phyloP scores from a whole-genome alignment of 2,329 filamentous ascomycete genomes.

The Amauroascus niger region DNA sequence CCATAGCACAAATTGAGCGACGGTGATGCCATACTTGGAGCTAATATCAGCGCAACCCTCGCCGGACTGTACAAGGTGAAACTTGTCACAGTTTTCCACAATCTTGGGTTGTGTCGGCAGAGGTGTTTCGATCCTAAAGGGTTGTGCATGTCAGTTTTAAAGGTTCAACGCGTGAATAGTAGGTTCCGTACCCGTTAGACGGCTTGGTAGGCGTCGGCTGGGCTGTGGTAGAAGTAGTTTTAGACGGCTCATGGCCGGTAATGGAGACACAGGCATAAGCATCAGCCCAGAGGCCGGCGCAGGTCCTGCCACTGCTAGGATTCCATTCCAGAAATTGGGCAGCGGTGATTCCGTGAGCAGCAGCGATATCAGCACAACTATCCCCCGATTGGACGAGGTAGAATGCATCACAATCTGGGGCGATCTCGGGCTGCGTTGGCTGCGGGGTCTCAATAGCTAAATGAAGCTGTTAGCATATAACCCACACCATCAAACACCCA shows the following conservation, averaged over 20 bases:
- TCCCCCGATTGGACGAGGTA: neutral
- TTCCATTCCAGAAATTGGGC: slow-evolving; percentile 3
- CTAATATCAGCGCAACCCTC: neutral
- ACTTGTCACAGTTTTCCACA: neutral
- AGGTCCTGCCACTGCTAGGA: neutral
- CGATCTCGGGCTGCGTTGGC: neutral
- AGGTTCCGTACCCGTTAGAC: neutral
- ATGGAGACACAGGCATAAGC: slow-evolving; percentile 2
- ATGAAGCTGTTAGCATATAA: neutral
- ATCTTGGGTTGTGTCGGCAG: neutral
- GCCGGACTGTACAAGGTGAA: neutral
- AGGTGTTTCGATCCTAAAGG: neutral
- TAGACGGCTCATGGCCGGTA: neutral
- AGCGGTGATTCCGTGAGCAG: neutral
- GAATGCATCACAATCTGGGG: neutral
- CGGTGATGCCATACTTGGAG: neutral
- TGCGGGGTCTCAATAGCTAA: neutral
- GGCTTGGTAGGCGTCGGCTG: neutral
- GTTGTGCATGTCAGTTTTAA: neutral
- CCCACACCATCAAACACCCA: no score
- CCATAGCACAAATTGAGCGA: slow-evolving; percentile 6
- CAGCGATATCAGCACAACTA: neutral
- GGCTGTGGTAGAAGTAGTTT: neutral
- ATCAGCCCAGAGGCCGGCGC: slow-evolving; percentile 6
- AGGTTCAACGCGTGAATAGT: no score